Conservation (phyloP, 805 yeast genomes). For the Peterozyma xylosa region DNA sequence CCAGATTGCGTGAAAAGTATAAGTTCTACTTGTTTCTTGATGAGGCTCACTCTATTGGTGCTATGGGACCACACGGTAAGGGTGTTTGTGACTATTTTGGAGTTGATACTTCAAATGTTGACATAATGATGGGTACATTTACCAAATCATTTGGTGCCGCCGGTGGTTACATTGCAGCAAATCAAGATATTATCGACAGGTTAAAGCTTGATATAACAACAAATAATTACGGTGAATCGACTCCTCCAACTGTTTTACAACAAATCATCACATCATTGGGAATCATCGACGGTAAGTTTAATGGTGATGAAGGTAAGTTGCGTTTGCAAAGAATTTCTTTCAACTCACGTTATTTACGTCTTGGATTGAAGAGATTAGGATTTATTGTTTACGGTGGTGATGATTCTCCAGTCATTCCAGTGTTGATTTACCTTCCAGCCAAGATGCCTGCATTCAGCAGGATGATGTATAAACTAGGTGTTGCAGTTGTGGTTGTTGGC, state of each 20-base stretch:
- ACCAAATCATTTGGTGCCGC: constrained; percentile 98
- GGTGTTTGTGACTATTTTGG: constrained; percentile 94
- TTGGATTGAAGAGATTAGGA: constrained; percentile 87
- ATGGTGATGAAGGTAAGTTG: constrained; percentile 90
- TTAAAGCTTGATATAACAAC: constrained; percentile 69
- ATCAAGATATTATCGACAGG: constrained; percentile 59
- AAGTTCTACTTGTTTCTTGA: constrained; percentile 88
- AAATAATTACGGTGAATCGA: constrained; percentile 72
- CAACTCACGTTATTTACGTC: constrained; percentile 86
- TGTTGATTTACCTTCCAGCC: constrained; percentile 81
- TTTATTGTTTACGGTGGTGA: constrained; percentile 92
- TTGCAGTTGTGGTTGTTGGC: constrained; percentile 95
- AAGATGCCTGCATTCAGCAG: constrained; percentile 92
- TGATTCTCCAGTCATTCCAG: constrained; percentile 93
- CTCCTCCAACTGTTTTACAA: constrained; percentile 84
- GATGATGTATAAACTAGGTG: constrained; percentile 65
- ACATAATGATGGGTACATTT: constrained; percentile 93
- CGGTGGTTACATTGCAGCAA: constrained; percentile 93
- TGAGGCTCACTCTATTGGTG: constrained; percentile 98
- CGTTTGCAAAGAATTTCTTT: constrained; percentile 91
- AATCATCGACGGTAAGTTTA: constrained; percentile 72
- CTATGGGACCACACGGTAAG: constrained; percentile 90
- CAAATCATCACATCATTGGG: constrained; percentile 79
- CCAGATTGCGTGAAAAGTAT: constrained; percentile 73
- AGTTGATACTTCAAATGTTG: constrained; percentile 68